A percentile compares a stretch with the other conserved stretches of the same genome.
Conservation (phyloP, 225 moss, liverwort and hornwort species). For the Pseudisothecium myosuroides region DNA sequence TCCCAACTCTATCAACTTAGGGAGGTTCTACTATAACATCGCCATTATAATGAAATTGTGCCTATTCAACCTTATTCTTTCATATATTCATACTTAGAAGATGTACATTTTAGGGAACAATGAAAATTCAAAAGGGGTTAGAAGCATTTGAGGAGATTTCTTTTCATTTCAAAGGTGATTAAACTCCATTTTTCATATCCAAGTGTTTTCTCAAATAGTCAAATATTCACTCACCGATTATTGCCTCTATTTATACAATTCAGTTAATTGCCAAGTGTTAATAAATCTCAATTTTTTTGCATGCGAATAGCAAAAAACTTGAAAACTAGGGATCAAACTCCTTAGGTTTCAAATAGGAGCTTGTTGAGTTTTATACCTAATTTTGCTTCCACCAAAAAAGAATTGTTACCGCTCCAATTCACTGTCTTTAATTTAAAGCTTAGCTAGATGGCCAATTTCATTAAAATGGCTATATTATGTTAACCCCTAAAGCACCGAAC, state of each 20-base stretch:
- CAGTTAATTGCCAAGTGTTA: not conserved
- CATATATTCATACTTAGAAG: not conserved
- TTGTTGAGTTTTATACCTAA: not conserved
- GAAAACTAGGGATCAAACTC: not conserved
- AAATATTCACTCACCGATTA: rapidly evolving
- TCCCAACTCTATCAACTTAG: too few species aligned
- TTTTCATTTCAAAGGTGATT: not conserved
- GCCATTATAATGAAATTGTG: too few species aligned
- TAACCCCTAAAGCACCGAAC: too few species aligned
- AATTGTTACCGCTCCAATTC: not conserved
- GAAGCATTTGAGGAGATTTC: not conserved
- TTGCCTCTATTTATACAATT: not conserved
- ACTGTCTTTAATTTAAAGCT: not conserved
- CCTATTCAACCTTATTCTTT: not conserved
- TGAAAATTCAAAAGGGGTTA: not conserved
- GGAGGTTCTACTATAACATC: too few species aligned
- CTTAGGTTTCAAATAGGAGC: not conserved
- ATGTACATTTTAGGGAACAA: not conserved
- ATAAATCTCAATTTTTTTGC: not conserved
- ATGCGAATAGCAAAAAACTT: not conserved
- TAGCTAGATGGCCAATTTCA: too few species aligned
- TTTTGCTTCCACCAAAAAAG: too few species aligned
- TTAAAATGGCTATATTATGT: too few species aligned
- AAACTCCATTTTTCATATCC: not conserved
- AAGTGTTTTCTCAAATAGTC: not conserved